These are phyloP conservation scores for Ochetophila trinervis DNA, from an alignment of 306 rosid species.

Conservation along the genomic window DNA sequence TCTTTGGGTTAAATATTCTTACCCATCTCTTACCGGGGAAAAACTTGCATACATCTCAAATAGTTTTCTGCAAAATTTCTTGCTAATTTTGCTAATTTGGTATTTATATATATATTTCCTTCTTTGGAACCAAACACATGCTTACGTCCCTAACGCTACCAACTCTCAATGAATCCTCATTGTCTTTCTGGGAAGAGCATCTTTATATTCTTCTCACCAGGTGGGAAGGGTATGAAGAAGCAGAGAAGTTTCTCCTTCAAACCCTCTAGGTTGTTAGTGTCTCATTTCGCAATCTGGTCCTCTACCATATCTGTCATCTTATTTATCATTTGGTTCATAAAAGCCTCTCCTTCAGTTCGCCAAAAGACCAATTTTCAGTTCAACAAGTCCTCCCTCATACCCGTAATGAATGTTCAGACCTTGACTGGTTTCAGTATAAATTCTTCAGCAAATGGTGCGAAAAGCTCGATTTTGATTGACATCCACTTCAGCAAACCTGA, in stretches of 20 bases:
- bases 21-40: too few species aligned
- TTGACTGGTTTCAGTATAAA: slow-evolving; percentile 31
- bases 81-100: not conserved
- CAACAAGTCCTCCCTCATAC: slow-evolving; percentile 40
- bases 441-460: slow-evolving; percentile 30
- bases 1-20: too few species aligned
- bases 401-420: slow-evolving; percentile 32
- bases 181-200: slow-evolving; percentile 5
- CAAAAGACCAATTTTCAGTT: slow-evolving; percentile 40
- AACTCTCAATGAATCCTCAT: slow-evolving; percentile 13
- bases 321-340: slow-evolving; percentile 58
- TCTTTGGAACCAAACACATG: slow-evolving; percentile 16
- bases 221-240: slow-evolving; percentile 49
- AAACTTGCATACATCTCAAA: too few species aligned
- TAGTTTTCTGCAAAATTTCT: not conserved
- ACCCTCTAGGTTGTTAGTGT: slow-evolving; percentile 67
- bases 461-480: slow-evolving; percentile 34
- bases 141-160: slow-evolving; percentile 10
- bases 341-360: slow-evolving; percentile 45
- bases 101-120: not conserved
- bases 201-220: not conserved
- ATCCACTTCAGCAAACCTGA: slow-evolving; percentile 35
- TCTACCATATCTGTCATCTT: slow-evolving; percentile 55
- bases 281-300: slow-evolving; percentile 61
- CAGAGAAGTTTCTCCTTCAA: slow-evolving; percentile 75